A percentile compares a stretch with the other conserved stretches of the same genome.
These are phyloP conservation scores for Prunus salicina DNA, from an alignment of 306 rosid species.

Conservation along the genomic window DNA sequence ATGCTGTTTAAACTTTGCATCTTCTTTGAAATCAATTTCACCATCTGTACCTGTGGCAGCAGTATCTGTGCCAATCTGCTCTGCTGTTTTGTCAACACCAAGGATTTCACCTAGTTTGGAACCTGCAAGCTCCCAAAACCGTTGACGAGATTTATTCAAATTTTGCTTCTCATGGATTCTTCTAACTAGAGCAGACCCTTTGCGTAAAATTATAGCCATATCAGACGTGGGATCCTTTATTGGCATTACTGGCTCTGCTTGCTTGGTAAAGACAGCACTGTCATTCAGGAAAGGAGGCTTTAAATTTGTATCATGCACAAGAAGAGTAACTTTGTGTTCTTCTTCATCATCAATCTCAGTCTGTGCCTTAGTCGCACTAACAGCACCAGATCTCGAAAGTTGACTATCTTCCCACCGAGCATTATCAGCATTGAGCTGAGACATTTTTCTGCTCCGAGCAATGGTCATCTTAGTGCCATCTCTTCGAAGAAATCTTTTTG, in stretches of 20 bases:
- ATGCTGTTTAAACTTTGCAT: conserved; percentile 90
- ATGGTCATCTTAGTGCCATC: conserved; percentile 93
- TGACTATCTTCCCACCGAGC: conserved; percentile 95
- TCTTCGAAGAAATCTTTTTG: conserved; percentile 72
- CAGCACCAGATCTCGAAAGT: conserved; percentile 91
- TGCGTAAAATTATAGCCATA: conserved; percentile 91
- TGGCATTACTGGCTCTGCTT: conserved; percentile 92
- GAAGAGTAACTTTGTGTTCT: conserved; percentile 84
- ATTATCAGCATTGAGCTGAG: conserved; percentile 81
- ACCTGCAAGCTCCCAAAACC: conserved; percentile 99
- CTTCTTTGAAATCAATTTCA: conserved; percentile 91
- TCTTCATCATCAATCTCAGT: conserved; percentile 92
- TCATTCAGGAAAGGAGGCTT: conserved; percentile 95
- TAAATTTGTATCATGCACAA: conserved; percentile 71
- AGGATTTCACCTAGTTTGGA: conserved; percentile 94
- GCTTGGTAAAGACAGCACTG: conserved; percentile 87
- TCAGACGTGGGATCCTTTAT: conserved; percentile 92
- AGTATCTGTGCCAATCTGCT: conserved; percentile 94
- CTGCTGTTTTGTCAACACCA: conserved; percentile 87
- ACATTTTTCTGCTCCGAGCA: conserved; percentile 76
- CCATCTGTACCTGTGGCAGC: conserved; percentile 74
- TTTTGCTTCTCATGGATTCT: conserved; percentile 83
- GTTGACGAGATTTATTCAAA: conserved; percentile 79
- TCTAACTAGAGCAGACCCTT: conserved; percentile 81
- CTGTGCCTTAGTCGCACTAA: conserved; percentile 83